Conservation (phyloP, 768 basidiomycete species). For the Russula foetens region DNA sequence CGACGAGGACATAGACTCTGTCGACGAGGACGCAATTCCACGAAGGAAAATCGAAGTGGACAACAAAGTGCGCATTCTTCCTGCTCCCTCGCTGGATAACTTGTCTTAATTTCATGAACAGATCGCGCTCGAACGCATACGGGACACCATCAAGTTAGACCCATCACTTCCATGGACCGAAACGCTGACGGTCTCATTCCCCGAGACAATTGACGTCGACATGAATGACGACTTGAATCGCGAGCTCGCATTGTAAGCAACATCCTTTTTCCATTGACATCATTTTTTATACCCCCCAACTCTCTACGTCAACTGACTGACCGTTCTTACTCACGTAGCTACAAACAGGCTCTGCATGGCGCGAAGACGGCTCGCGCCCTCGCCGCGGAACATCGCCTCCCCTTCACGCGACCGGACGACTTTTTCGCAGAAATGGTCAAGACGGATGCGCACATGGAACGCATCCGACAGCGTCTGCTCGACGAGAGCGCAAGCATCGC, state of each 20-base stretch:
- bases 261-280: background rate
- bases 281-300: background rate
- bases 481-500: slow-evolving; percentile 87
- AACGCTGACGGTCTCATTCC: slow-evolving; percentile 64
- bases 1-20: slow-evolving; percentile 48
- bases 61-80: slow-evolving; percentile 62
- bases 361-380: slow-evolving; percentile 69
- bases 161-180: slow-evolving; percentile 78
- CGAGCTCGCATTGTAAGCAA: slow-evolving; percentile 81
- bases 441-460: slow-evolving; percentile 94
- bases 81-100: background rate
- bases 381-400: slow-evolving; percentile 69
- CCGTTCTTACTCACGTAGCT: slow-evolving; percentile 40
- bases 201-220: slow-evolving; percentile 64
- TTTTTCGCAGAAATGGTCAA: slow-evolving; percentile 99
- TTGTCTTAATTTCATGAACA: slow-evolving; percentile 24
- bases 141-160: slow-evolving; percentile 68
- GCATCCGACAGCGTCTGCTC: slow-evolving; percentile 81
- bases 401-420: slow-evolving; percentile 87
- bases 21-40: slow-evolving; percentile 80
- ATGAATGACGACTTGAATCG: slow-evolving; percentile 87
- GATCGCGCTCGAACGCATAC: slow-evolving; percentile 76
- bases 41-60: slow-evolving; percentile 76
- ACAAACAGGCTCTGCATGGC: slow-evolving; percentile 87
- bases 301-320: background rate